These are phyloP conservation scores for Phlyctochytrium bullatum DNA, from an alignment of 192 early-diverging fungal genomes.

Conservation along the genomic window DNA sequence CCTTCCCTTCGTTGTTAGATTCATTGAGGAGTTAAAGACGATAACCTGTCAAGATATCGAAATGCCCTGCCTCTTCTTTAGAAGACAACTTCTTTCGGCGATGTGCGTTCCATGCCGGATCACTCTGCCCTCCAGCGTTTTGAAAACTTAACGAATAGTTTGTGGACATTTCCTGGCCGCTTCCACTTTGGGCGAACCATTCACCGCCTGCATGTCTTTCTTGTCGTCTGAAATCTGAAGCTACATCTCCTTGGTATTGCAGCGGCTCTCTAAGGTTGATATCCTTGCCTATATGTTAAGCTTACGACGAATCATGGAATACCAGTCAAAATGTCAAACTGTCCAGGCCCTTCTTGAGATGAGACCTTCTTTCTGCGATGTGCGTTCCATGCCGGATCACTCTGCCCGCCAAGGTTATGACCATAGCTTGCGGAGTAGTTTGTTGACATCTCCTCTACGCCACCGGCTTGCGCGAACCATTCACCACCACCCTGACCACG, in stretches of 20 bases:
- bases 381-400: neutral
- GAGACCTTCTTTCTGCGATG: slow-evolving; percentile 4
- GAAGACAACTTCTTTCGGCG: neutral
- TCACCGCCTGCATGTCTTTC: neutral
- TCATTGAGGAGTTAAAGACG: no score
- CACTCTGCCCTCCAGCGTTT: neutral
- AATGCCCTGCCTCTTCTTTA: slow-evolving; percentile 4
- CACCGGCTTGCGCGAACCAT: no score
- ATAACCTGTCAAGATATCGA: slow-evolving; percentile 8
- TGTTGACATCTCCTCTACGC: neutral
- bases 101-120: slow-evolving; percentile 2
- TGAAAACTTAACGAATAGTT: neutral
- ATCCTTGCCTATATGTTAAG: neutral
- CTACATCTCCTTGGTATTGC: neutral
- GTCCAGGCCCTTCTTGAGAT: neutral
- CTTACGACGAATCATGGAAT: neutral
- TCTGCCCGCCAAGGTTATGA: neutral
- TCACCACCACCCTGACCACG: no score
- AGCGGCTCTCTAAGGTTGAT: neutral
- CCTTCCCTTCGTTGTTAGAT: neutral
- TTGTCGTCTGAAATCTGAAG: neutral
- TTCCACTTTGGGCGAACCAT: neutral
- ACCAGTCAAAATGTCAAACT: slow-evolving; percentile 8
- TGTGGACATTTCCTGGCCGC: neutral
- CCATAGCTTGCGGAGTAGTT: neutral